These are phyloP conservation scores for Nicotiana otophora DNA, from an alignment of 257 asterid species.

Conservation along the genomic window DNA sequence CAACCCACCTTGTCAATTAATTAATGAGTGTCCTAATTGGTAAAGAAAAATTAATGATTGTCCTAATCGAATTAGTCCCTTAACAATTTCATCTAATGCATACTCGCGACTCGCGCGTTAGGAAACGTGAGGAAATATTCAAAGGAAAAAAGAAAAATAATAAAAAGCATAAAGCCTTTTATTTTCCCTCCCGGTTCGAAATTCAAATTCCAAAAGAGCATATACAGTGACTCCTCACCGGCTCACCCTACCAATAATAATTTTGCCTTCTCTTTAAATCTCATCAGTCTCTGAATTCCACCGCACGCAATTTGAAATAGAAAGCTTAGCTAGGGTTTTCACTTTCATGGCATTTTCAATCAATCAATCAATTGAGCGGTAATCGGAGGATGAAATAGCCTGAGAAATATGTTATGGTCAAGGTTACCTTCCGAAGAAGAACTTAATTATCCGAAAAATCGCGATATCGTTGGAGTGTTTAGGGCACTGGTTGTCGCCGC, in stretches of 20 bases:
- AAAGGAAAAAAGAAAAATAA: neutral
- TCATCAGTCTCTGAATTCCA: neutral
- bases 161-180: neutral
- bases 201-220: neutral
- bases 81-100: too few species aligned
- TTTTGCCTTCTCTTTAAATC: neutral
- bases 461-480: neutral
- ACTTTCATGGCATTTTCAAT: neutral
- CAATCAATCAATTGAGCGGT: neutral
- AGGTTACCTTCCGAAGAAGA: neutral
- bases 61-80: too few species aligned
- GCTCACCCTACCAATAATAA: neutral
- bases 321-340: neutral
- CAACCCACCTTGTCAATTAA: too few species aligned
- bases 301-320: neutral
- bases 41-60: too few species aligned
- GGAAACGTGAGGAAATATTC: neutral
- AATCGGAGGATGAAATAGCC: neutral
- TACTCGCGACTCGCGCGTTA: neutral
- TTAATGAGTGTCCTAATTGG: too few species aligned
- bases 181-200: slow-evolving; percentile 1
- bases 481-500: slow-evolving; percentile 2
- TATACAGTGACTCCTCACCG: slow-evolving; percentile 2
- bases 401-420: slow-evolving; percentile 10
- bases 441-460: neutral